A percentile compares a stretch with the other conserved stretches of the same genome.
These are phyloP conservation scores for Lumnitzera littorea DNA, from an alignment of 345 rosid genomes.

Conservation along the genomic window DNA sequence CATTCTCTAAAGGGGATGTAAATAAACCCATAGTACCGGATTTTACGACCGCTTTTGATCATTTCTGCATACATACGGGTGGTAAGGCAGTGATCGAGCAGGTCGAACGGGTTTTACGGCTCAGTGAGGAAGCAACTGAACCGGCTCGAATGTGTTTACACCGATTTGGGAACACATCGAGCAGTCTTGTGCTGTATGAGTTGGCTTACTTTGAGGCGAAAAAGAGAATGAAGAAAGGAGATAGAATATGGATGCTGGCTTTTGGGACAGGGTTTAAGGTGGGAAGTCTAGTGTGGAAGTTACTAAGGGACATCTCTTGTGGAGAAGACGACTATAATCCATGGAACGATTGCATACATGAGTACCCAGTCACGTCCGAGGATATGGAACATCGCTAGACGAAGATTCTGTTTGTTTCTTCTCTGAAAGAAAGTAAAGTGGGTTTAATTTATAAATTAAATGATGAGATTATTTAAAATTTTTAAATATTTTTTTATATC, in stretches of 20 bases:
- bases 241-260: conserved; percentile 17
- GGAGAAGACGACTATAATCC: conserved; percentile 10
- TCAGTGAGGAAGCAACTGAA: conserved; percentile 10
- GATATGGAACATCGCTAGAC: background rate
- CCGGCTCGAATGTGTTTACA: conserved; percentile 17
- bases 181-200: conserved; percentile 20
- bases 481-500: too few species aligned
- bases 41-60: conserved; percentile 17
- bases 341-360: conserved; percentile 14
- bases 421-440: too few species aligned
- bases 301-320: conserved; percentile 4
- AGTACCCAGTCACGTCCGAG: conserved; percentile 6
- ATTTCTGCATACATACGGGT: conserved; percentile 17
- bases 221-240: conserved; percentile 11
- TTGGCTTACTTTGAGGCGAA: conserved; percentile 18
- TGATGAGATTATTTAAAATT: too few species aligned
- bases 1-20: background rate
- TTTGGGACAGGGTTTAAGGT: conserved; percentile 24
- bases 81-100: conserved; percentile 22
- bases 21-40: conserved; percentile 9
- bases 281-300: conserved; percentile 19
- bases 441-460: too few species aligned
- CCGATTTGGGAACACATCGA: conserved; percentile 21
- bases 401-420: too few species aligned
- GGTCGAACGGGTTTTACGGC: conserved; percentile 9